Evolutionary conservation across 805 yeast species (phyloP).

Genomic region (Saccharomycopsis babjevae): DNA sequence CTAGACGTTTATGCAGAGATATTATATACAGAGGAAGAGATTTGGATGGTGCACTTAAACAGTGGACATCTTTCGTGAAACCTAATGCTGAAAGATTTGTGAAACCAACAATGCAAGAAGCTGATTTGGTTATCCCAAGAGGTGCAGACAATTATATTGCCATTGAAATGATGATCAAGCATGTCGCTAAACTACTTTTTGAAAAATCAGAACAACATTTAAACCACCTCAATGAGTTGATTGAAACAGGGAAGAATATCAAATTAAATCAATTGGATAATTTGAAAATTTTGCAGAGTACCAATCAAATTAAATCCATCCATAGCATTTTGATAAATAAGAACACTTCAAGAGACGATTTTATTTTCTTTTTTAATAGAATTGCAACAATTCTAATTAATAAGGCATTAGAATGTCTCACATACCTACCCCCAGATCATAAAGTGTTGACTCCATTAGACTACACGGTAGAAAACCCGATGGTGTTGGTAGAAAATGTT

Average conservation of each 20-base stretch:
- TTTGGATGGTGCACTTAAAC: constrained; percentile 67
- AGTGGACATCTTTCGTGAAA: constrained; percentile 86
- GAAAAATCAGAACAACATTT: constrained; percentile 61
- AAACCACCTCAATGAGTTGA: constrained; percentile 44
- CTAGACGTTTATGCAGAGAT: constrained; percentile 80
- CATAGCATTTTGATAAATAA: constrained; percentile 57
- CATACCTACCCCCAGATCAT: constrained; percentile 4
- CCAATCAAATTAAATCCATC: constrained; percentile 63
- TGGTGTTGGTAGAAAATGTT: constrained; percentile 31
- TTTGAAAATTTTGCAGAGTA: constrained; percentile 26
- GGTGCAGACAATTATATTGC: constrained; percentile 68
- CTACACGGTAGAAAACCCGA: constrained; percentile 5
- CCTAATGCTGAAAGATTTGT: constrained; percentile 78
- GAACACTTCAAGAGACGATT: constrained; percentile 56
- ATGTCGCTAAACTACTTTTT: constrained; percentile 61
- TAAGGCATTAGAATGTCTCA: constrained; percentile 46
- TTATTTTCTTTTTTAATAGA: constrained; percentile 78
- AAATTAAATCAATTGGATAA: constrained; percentile 37
- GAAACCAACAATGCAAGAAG: constrained; percentile 63
- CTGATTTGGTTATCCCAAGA: constrained; percentile 85
- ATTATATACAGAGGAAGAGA: constrained; percentile 81
- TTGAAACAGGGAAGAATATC: constrained; percentile 15
- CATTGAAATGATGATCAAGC: constrained; percentile 66
- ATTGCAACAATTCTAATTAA: constrained; percentile 64
- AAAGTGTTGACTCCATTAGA: constrained; percentile 5